Evolutionary conservation across 2,329 filamentous ascomycete species (phyloP).

Genomic region (Sclerotiophoma versabilis): DNA sequence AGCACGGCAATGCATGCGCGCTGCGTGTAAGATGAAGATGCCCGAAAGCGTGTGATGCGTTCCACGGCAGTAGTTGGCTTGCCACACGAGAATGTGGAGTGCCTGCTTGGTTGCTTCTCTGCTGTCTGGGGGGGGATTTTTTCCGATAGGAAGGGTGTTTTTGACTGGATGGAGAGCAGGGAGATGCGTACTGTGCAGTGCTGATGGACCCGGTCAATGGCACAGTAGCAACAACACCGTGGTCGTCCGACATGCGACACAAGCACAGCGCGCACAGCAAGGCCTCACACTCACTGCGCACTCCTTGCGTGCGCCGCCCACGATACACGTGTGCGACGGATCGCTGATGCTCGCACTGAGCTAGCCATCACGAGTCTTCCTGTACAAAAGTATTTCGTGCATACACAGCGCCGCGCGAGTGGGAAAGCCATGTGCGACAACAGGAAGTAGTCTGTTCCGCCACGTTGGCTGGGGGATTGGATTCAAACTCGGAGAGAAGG

Average conservation of each 20-base stretch:
- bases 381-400: constrained; percentile 30
- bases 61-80: constrained; percentile 39
- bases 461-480: constrained; percentile 37
- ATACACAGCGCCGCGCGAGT: constrained; percentile 27
- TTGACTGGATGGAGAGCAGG: neutral
- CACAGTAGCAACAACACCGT: constrained; percentile 9
- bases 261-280: constrained; percentile 16
- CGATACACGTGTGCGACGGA: constrained; percentile 21
- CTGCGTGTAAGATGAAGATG: constrained; percentile 30
- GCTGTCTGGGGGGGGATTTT: too few species aligned
- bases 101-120: constrained; percentile 12
- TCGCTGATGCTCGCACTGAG: constrained; percentile 21
- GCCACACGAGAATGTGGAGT: constrained; percentile 19
- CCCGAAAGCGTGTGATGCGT: constrained; percentile 40
- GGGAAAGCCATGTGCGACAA: constrained; percentile 29
- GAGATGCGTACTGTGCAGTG: constrained; percentile 2
- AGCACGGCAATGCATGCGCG: constrained; percentile 37
- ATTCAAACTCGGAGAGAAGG: constrained; percentile 15
- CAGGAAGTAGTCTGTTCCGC: constrained; percentile 30
- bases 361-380: constrained; percentile 12
- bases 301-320: constrained; percentile 16
- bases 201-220: constrained; percentile 4
- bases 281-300: constrained; percentile 6
- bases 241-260: constrained; percentile 13
- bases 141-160: too few species aligned